Conservation (phyloP, 1,284 basidiomycete species). For the Exobasidium rhododendri region DNA sequence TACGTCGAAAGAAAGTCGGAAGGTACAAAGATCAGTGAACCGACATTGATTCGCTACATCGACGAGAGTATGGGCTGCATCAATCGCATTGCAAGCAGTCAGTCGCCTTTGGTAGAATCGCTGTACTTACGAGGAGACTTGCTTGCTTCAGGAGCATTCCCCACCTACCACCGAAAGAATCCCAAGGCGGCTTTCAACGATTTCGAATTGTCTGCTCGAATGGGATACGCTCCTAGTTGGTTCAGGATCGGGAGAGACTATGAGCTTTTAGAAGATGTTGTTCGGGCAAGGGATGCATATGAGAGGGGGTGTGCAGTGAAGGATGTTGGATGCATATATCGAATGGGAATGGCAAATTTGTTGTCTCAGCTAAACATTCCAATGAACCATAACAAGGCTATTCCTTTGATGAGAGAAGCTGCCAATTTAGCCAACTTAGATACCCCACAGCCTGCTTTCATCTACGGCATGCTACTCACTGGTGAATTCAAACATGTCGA, state of each 20-base stretch:
- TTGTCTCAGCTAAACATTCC: conserved; percentile 76
- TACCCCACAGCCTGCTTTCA: conserved; percentile 79
- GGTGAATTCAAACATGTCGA: conserved; percentile 57
- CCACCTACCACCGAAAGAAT: conserved; percentile 60
- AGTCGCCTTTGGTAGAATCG: conserved; percentile 66
- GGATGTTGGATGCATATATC: conserved; percentile 72
- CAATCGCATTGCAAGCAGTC: conserved; percentile 26
- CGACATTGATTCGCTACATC: conserved; percentile 64
- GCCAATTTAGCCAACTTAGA: conserved; percentile 72
- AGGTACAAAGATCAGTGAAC: conserved; percentile 61
- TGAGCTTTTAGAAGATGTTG: conserved; percentile 73
- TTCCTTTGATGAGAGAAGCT: conserved; percentile 72
- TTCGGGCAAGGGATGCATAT: conserved; percentile 74
- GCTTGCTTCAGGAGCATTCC: conserved; percentile 64
- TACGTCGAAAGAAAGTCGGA: conserved; percentile 63
- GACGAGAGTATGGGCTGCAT: conserved; percentile 61
- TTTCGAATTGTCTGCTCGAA: conserved; percentile 59
- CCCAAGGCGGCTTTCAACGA: conserved; percentile 79
- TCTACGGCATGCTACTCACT: conserved; percentile 73
- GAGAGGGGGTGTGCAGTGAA: conserved; percentile 69
- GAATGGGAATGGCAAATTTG: conserved; percentile 76
- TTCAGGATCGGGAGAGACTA: conserved; percentile 86
- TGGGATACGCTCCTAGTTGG: conserved; percentile 61
- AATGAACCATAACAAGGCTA: conserved; percentile 62
- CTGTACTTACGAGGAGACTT: conserved; percentile 72